phyloP scores from a whole-genome alignment of 169 alveolate species.

The Eimeria tenella region DNA sequence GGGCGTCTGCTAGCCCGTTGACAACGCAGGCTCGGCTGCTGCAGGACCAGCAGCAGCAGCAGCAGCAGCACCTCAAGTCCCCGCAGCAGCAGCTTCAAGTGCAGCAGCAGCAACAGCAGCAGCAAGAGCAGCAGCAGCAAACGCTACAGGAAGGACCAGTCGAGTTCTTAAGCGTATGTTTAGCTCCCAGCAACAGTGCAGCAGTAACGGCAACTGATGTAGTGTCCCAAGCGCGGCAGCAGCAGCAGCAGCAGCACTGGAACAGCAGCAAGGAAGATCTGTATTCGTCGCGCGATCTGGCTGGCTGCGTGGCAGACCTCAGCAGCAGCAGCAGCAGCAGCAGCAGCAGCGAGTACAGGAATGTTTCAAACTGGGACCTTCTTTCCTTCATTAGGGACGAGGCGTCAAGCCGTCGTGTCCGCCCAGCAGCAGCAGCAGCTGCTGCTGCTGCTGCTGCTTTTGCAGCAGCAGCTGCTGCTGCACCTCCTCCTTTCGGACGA shows the following conservation, averaged over 20 bases:
- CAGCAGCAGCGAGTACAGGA: neutral
- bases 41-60: conserved; percentile 30
- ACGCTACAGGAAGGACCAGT: too few relatives aligned
- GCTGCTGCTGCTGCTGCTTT: neutral
- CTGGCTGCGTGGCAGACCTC: neutral
- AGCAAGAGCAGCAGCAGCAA: neutral
- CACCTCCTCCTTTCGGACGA: too few relatives aligned
- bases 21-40: neutral
- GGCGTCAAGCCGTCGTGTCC: neutral
- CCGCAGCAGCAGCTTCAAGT: conserved; percentile 9
- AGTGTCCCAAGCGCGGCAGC: neutral
- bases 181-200: neutral
- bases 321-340: neutral
- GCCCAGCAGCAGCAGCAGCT: neutral
- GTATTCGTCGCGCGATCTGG: neutral
- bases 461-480: too few relatives aligned
- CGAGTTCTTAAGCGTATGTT: too few relatives aligned
- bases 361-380: neutral
- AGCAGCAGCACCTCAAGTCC: neutral
- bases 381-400: neutral
- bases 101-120: conserved; percentile 24
- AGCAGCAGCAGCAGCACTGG: neutral
- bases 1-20: neutral
- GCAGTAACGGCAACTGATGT: neutral
- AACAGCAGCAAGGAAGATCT: neutral